These are phyloP conservation scores for Aspergillus sclerotiicarbonarius DNA, from an alignment of 495 filamentous ascomycete genomes.

Conservation along the genomic window DNA sequence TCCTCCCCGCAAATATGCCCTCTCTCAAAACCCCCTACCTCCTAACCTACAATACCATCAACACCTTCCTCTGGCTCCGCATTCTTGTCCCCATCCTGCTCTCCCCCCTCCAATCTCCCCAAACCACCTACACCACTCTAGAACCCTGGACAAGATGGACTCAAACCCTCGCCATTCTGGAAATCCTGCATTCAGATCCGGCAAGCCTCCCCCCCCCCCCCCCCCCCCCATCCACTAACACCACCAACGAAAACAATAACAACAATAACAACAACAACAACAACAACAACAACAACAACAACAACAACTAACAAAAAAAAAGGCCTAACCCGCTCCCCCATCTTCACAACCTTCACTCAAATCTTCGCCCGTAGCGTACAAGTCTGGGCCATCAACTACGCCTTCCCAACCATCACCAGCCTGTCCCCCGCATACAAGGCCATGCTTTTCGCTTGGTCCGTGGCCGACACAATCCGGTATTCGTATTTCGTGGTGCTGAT, in stretches of 20 bases:
- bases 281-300: slow-evolving; percentile 17
- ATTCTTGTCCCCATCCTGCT: slow-evolving; percentile 28
- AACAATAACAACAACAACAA: slow-evolving; percentile 6
- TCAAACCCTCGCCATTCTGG: slow-evolving; percentile 30
- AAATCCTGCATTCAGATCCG: slow-evolving; percentile 50
- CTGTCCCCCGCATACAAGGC: slow-evolving; percentile 34
- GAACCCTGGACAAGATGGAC: slow-evolving; percentile 31
- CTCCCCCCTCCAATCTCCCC: slow-evolving; percentile 5
- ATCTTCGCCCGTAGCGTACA: slow-evolving; percentile 53
- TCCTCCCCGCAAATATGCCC: background rate
- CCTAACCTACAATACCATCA: slow-evolving; percentile 69
- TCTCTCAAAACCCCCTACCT: slow-evolving; percentile 49
- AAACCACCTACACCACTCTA: slow-evolving; percentile 22
- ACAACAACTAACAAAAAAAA: background rate
- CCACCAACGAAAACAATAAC: slow-evolving; percentile 12
- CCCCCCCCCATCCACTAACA: background rate
- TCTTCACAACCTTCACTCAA: slow-evolving; percentile 54
- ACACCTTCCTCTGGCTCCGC: slow-evolving; percentile 62
- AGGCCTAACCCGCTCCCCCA: slow-evolving; percentile 52
- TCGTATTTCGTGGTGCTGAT: slow-evolving; percentile 47
- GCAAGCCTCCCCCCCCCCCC: slow-evolving; percentile 5
- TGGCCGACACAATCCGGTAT: slow-evolving; percentile 52
- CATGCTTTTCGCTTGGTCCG: slow-evolving; percentile 55
- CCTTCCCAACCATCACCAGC: slow-evolving; percentile 38
- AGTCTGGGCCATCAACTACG: slow-evolving; percentile 49